Conservation (phyloP, 2,329 filamentous ascomycete genomes). For the Penicillium hesseltinei region DNA sequence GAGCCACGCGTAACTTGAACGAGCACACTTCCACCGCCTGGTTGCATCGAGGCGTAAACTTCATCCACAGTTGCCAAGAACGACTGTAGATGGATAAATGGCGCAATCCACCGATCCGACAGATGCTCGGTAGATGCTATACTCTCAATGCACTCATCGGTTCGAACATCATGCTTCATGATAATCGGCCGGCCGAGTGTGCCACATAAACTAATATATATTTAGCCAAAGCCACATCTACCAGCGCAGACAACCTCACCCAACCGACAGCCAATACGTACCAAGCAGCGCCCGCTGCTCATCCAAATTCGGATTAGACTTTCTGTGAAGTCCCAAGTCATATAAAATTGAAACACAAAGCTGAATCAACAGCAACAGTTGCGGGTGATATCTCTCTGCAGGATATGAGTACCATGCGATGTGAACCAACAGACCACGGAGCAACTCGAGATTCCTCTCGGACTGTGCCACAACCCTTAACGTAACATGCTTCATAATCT, state of each 20-base stretch:
- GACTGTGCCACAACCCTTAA: neutral
- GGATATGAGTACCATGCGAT: neutral
- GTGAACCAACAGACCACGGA: neutral
- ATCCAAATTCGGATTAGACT: neutral
- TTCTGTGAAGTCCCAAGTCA: neutral
- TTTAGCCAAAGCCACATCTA: neutral
- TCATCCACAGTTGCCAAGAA: neutral
- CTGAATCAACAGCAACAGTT: neutral
- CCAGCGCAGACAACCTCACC: neutral
- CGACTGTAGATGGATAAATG: neutral
- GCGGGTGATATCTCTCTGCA: neutral
- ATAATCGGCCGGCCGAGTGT: neutral
- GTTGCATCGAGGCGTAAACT: neutral
- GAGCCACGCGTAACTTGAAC: neutral
- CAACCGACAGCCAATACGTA: neutral
- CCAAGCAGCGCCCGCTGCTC: neutral
- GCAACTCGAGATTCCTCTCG: neutral
- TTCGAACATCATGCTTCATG: neutral
- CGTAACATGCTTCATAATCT: neutral
- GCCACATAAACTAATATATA: neutral
- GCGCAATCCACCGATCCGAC: neutral
- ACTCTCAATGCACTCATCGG: neutral
- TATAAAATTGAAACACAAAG: neutral
- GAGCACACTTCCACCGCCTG: neutral
- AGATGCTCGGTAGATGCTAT: neutral